Conservation (phyloP, 192 early-diverging fungal genomes). For the Coemansia asiatica region DNA sequence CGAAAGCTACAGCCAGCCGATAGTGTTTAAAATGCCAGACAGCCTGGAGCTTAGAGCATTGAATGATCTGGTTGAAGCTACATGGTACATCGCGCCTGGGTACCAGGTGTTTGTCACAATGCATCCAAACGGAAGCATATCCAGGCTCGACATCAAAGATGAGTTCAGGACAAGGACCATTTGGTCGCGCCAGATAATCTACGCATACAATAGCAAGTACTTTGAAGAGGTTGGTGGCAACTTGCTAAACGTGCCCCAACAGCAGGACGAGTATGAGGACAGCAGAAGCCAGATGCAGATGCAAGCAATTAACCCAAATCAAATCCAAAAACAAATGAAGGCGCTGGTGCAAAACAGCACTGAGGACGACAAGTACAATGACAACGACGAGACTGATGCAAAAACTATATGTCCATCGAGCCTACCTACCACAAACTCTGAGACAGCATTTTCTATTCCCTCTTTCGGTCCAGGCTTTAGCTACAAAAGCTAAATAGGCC, state of each 20-base stretch:
- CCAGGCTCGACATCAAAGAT: background rate
- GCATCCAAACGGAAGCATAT: background rate
- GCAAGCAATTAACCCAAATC: background rate
- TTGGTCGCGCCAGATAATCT: constrained; percentile 7
- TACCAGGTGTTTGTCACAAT: constrained; percentile 11
- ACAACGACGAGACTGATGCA: background rate
- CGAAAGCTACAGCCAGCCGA: constrained; percentile 8
- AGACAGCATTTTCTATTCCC: background rate
- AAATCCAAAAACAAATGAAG: background rate
- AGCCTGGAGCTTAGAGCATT: constrained; percentile 4
- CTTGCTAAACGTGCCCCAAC: background rate
- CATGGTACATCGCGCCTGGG: constrained; percentile 9
- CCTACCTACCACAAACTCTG: background rate
- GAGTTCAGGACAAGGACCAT: constrained; percentile 3
- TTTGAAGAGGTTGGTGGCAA: constrained; percentile 7
- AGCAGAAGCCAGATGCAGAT: background rate
- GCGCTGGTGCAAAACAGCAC: background rate
- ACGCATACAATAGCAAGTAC: constrained; percentile 11
- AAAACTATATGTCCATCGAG: background rate
- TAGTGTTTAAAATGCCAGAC: background rate
- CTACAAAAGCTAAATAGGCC: background rate
- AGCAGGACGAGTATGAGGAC: background rate
- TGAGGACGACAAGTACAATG: background rate
- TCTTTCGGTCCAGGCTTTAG: background rate
- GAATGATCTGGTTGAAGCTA: background rate